Evolutionary conservation across 1,139 yeast genomes (phyloP), one percentile per base, ranked within the genome.

Genomic region (Zygoascus sp.): DNA sequence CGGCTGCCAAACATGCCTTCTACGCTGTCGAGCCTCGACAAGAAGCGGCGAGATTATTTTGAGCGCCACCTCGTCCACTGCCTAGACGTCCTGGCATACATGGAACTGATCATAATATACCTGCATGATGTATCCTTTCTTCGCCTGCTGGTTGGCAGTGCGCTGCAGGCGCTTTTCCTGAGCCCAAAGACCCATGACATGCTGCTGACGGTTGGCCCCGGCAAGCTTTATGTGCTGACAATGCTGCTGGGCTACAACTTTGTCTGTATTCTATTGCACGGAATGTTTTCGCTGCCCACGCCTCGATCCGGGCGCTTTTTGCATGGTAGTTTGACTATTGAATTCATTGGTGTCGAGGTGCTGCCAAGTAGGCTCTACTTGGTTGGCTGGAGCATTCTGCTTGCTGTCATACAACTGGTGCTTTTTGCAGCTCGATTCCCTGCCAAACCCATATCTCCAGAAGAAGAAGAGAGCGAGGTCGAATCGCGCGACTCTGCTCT

Each of bases 311-410:
- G 53, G 27, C 56, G 54, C 16, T 62, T 54, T 45, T 48, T 65
- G 16, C 69, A 66, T 45, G 69, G 69, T 25, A 61, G 66, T 2
- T 50, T 65, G 19, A 60, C 67, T 10, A 62, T 64, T 20, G 68
- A 66, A 49, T 65, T 66, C 44, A 58, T 65, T 10, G 69, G 69
- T 5, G 58, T 50, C 10, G 58, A 56, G 41, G 58, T 58, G 1
- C 51, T 57, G 30, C 39, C 47, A 1, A 50, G 56, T 5, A 46
- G 56, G 16, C 9, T 50, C 6, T 56, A 58, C n/a, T 49, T 63
- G 30, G 40, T 62, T 2, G 37, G 45, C 2, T 55, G 61, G 55
- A 65, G 62, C 44, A 5, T 53, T 2, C 27, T 51, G 11, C 51
- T 61, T 22, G 30, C 59, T 32, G 16, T 48, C 8, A 45, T 60